Evolutionary conservation across 2,329 filamentous ascomycete species (phyloP), one percentile per base, ranked within the genome.

Genomic region (Dactylellina sp.): DNA sequence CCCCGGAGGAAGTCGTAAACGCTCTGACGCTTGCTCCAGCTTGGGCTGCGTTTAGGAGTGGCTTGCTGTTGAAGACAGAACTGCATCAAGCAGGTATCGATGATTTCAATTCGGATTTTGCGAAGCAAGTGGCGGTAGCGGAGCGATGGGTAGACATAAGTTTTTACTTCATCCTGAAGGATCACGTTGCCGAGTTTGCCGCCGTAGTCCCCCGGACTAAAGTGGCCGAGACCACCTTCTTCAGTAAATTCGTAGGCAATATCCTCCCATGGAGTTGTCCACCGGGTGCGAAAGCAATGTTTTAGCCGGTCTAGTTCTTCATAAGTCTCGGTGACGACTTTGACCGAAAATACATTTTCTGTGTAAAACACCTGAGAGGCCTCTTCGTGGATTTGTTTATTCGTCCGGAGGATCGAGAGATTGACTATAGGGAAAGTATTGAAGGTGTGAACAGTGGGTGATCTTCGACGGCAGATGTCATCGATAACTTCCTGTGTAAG

Each of bases 221-320:
- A 68, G 47, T 68, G 55, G 16, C 63, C 63, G 12, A 68, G n/a
- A 0, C 63, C 63, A 7, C 47, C 63, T 46, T 68, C 63, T 55
- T 68, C 63, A 14, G 63, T 53, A 16, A 68, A 68, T 16, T 59
- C 46, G 20, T 68, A 68, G 5, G 53, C 63, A 16, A 68, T 68
- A 18, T 68, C 63, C 16, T 68, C 63, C 63, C 63, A 68, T 55
- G 63, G 63, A 24, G 55, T 68, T 5, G 63, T 68, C 63, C 63
- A 68, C 24, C 63, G 16, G 20, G 63, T 37, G 6, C 63, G 47
- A 20, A 68, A 68, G 46, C 63, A 68, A 35, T 68, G 63, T n/a
- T 68, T 61, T 20, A 22, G 44, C n/a, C 52, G 46, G 53, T 46
- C 50, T 4, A 52, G 59, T 7, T 44, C 12, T 25, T 68, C 28